phyloP scores from a whole-genome alignment of 805 yeast species.

The Priceomyces fermenticarens region DNA sequence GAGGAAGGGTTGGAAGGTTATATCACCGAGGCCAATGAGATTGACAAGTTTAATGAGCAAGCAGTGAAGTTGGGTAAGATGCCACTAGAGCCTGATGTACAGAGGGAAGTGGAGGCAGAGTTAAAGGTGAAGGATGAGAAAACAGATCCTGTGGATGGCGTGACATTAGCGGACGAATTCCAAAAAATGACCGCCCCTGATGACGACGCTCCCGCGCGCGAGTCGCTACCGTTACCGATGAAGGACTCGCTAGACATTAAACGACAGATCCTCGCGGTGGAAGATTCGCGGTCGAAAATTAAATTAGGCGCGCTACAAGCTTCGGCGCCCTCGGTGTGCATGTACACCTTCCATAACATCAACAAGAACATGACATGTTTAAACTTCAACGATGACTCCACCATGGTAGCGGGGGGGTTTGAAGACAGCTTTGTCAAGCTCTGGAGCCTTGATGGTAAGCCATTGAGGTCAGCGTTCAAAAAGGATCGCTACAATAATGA shows the following conservation, averaged over 20 bases:
- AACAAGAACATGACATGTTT: conserved; percentile 83
- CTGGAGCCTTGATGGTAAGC: conserved; percentile 92
- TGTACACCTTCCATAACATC: conserved; percentile 97
- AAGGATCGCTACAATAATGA: conserved; percentile 49
- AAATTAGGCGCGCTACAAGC: conserved; percentile 63
- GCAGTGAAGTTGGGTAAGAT: conserved; percentile 77
- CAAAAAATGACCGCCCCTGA: conserved; percentile 48
- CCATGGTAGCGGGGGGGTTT: conserved; percentile 89
- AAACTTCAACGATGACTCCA: conserved; percentile 83
- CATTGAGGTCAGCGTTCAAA: conserved; percentile 60
- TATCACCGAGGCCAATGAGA: conserved; percentile 40
- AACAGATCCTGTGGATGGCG: conserved; percentile 30
- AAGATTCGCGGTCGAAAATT: conserved; percentile 77
- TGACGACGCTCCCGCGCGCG: conserved; percentile 68
- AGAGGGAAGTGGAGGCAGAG: conserved; percentile 81
- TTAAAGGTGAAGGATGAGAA: conserved; percentile 72
- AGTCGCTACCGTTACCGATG: conserved; percentile 79
- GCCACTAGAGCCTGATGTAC: conserved; percentile 83
- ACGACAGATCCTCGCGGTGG: conserved; percentile 72
- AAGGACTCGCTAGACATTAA: conserved; percentile 78
- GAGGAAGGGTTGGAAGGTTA: conserved; percentile 53
- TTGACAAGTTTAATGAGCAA: conserved; percentile 63
- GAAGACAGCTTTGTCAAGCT: conserved; percentile 86
- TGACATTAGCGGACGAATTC: conserved; percentile 38
- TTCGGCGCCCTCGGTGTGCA: conserved; percentile 88